Conservation (phyloP, 1,284 basidiomycete genomes). For the Puccinia brachypodii region DNA sequence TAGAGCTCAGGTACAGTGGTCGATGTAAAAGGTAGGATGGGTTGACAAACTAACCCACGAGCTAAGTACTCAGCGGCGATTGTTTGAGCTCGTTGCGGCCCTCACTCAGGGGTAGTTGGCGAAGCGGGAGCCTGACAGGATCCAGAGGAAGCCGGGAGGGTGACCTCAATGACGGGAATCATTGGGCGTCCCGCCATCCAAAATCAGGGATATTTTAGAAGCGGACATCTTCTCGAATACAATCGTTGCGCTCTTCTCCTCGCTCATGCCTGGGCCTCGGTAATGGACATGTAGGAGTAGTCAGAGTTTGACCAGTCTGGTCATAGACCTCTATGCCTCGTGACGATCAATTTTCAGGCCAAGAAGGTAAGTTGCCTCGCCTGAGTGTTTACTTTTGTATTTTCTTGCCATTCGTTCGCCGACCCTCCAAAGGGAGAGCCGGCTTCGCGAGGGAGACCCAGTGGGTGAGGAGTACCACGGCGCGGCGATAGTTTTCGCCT, state of each 20-base stretch:
- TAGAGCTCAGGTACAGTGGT: too few relatives aligned
- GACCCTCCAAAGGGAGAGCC: too few relatives aligned
- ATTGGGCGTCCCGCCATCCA: conserved; percentile 49
- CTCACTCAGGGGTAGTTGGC: conserved; percentile 56
- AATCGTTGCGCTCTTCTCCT: conserved; percentile 42
- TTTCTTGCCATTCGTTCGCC: too few relatives aligned
- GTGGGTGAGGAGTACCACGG: not conserved
- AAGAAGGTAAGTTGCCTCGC: too few relatives aligned
- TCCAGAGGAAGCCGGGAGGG: conserved; percentile 57
- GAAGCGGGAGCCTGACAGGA: conserved; percentile 60
- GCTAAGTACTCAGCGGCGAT: conserved; percentile 88
- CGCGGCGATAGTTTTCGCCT: not conserved
- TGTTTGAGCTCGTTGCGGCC: conserved; percentile 64
- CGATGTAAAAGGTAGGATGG: not conserved
- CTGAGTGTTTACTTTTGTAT: too few relatives aligned
- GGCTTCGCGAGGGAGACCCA: too few relatives aligned
- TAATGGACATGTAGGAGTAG: too few relatives aligned
- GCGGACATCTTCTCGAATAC: conserved; percentile 68
- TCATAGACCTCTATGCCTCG: too few relatives aligned
- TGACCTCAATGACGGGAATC: conserved; percentile 64
- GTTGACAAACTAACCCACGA: conserved; percentile 60
- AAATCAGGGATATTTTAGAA: conserved; percentile 75
- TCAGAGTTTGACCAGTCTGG: too few relatives aligned
- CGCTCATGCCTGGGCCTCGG: too few relatives aligned
- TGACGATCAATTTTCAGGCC: too few relatives aligned